Evolutionary conservation across 2,329 filamentous ascomycete genomes (phyloP).

Genomic region (Pyrenochaeta sp.): DNA sequence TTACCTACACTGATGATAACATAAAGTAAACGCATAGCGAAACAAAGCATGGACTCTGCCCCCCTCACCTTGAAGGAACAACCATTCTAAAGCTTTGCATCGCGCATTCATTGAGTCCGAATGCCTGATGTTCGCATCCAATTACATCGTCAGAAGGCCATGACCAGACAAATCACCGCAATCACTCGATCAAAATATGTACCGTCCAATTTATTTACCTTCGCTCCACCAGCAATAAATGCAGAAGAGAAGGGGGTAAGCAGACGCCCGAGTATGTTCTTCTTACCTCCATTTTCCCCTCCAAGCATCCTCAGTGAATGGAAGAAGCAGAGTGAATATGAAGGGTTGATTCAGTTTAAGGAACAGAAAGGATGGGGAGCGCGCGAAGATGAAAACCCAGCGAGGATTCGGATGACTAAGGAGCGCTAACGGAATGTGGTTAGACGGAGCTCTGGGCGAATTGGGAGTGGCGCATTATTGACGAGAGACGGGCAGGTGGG

Average conservation of each 20-base stretch:
- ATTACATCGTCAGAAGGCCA: neutral
- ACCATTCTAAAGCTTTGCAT: too few relatives aligned
- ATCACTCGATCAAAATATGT: constrained; percentile 42
- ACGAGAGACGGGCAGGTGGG: constrained; percentile 19
- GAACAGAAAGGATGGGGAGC: constrained; percentile 36
- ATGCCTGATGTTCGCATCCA: neutral
- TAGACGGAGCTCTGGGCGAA: constrained; percentile 19
- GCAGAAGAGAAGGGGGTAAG: constrained; percentile 66
- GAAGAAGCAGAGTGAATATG: constrained; percentile 75
- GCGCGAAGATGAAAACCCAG: constrained; percentile 25
- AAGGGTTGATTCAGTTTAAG: constrained; percentile 55
- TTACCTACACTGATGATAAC: too few relatives aligned
- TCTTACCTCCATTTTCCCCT: constrained; percentile 75
- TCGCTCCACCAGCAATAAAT: constrained; percentile 49
- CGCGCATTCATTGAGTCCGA: neutral
- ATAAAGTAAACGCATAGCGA: too few relatives aligned
- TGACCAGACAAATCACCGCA: neutral
- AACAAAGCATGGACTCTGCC: too few relatives aligned
- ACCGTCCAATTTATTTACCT: constrained; percentile 58
- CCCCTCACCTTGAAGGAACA: too few relatives aligned
- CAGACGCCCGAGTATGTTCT: constrained; percentile 52
- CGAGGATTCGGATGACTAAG: constrained; percentile 39
- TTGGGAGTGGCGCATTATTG: constrained; percentile 26
- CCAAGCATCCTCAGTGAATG: constrained; percentile 65
- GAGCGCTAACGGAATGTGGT: constrained; percentile 16